These are phyloP conservation scores for Thozetella sp. DNA, from an alignment of 495 filamentous ascomycete species.

Conservation along the genomic window DNA sequence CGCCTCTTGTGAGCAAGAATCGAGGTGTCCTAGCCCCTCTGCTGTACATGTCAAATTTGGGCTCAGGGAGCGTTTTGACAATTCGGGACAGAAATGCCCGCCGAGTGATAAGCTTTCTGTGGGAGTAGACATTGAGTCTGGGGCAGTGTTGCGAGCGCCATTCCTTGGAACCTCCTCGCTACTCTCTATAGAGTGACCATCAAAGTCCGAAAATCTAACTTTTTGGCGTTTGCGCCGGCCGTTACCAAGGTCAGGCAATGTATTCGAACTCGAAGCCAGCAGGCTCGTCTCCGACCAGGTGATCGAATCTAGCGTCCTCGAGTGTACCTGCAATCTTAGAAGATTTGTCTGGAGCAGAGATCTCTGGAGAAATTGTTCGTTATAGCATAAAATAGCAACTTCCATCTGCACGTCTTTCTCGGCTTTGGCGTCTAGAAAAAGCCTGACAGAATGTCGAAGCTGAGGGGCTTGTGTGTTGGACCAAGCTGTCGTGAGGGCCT, in stretches of 20 bases:
- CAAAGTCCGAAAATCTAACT: too few relatives aligned
- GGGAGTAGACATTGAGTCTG: too few relatives aligned
- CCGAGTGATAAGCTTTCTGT: too few relatives aligned
- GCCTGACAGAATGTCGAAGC: conserved; percentile 4
- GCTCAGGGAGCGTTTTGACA: neutral
- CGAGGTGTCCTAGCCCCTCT: conserved; percentile 11
- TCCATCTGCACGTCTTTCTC: conserved; percentile 7
- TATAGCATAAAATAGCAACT: conserved; percentile 9
- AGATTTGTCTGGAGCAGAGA: conserved; percentile 7
- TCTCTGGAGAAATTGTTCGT: neutral
- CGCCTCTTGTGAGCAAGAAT: conserved; percentile 4
- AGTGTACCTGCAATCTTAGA: conserved; percentile 8
- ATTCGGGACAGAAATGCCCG: too few relatives aligned
- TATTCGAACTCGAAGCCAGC: too few relatives aligned
- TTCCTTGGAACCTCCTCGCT: too few relatives aligned
- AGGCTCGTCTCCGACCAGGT: too few relatives aligned
- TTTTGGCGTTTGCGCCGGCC: too few relatives aligned
- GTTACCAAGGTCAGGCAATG: too few relatives aligned
- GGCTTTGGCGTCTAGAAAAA: conserved; percentile 10
- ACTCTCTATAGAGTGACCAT: too few relatives aligned
- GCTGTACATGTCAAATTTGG: neutral
- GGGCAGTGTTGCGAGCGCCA: too few relatives aligned
- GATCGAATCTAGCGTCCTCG: conserved; percentile 6
- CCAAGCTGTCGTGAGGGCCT: conserved; percentile 8
- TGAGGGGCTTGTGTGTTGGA: conserved; percentile 2